Base-by-base conservation (phyloP, 306 rosid species). In the Acacia acuminata region DNA sequence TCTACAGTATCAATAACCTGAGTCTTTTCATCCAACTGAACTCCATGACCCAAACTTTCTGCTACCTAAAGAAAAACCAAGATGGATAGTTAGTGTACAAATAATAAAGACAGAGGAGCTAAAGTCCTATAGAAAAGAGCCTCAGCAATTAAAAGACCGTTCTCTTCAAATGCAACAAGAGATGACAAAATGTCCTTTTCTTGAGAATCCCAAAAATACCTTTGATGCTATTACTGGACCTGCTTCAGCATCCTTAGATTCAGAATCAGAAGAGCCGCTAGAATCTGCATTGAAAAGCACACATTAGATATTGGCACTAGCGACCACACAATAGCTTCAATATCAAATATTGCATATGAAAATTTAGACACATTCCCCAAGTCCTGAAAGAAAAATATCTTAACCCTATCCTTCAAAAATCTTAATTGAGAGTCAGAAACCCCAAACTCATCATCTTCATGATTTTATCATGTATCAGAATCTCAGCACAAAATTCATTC, bases 261-360 rank as follows among this genome's bases (percentile, higher is more conserved):
- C 97, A 77, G 88, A 89, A 68, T 85, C 97, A 76, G 87, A 87
- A 85, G 90, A 87, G 84, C 82, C 76, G 45, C 89, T 83, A 77
- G 97, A 89, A 80, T 86, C 94, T 6, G 86, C 79, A 86, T 81
- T 93, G 86, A 90, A 71, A 74, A 81, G 66, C 71, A 53, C 17
- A 47, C 30, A 42, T 74, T 69, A 83, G 27, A 88, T 32, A 75
- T 24, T 56, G 70, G 19, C 60, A 76, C 68, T 51, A 67, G 43
- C 40, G 61, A 77, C 69, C 30, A 61, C 30, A 61, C 9, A 61
- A 17, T 71, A 80, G 25, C 32, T 17, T 80, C 44, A 34, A 7
- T 42, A 66, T 60, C 42, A 80, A 71, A 76, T 44, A 48, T 73
- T 36, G 73, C 43, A 77, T 60, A n/a, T 1, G 45, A 68, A 80